phyloP scores from a whole-genome alignment of 768 basidiomycete species.

The Plicaturopsis crispa region DNA sequence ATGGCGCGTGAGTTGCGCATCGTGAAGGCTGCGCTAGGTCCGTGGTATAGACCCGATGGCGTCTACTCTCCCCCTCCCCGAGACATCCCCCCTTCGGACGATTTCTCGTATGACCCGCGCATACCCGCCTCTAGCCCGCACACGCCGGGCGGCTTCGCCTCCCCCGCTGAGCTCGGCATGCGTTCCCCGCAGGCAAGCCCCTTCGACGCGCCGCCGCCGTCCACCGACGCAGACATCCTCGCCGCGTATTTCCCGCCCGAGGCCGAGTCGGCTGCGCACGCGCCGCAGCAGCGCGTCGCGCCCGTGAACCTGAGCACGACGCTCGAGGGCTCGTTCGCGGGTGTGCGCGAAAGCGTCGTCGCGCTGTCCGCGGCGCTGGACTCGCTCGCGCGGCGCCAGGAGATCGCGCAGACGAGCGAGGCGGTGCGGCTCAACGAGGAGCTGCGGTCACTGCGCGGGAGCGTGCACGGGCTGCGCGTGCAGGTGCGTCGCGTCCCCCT shows the following conservation, averaged over 20 bases:
- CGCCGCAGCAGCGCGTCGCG: conserved; percentile 35
- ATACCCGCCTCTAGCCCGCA: neutral
- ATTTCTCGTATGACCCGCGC: neutral
- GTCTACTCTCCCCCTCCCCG: conserved; percentile 7
- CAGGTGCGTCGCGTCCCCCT: conserved; percentile 40
- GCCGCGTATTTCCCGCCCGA: conserved; percentile 28
- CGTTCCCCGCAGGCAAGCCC: neutral
- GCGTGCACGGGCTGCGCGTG: conserved; percentile 70
- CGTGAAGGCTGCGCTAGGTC: conserved; percentile 54
- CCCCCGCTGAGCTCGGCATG: neutral
- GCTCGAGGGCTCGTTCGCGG: conserved; percentile 52
- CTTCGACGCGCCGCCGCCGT: conserved; percentile 1
- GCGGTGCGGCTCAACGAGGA: conserved; percentile 68
- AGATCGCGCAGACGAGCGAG: conserved; percentile 66
- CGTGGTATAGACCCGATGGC: conserved; percentile 41
- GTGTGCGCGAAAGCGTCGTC: conserved; percentile 53
- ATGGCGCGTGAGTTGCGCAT: conserved; percentile 50
- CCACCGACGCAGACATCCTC: conserved; percentile 12
- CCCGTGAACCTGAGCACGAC: conserved; percentile 57
- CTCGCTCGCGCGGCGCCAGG: conserved; percentile 51
- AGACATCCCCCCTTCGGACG: conserved; percentile 5
- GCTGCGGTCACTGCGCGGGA: conserved; percentile 57
- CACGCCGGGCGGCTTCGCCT: neutral
- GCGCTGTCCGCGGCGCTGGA: conserved; percentile 54
- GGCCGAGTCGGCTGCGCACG: conserved; percentile 7